A percentile compares a stretch with the other conserved stretches of the same genome.
phyloP scores from a whole-genome alignment of 352 stramenopile genomes.

The Globisporangium echinulatum region DNA sequence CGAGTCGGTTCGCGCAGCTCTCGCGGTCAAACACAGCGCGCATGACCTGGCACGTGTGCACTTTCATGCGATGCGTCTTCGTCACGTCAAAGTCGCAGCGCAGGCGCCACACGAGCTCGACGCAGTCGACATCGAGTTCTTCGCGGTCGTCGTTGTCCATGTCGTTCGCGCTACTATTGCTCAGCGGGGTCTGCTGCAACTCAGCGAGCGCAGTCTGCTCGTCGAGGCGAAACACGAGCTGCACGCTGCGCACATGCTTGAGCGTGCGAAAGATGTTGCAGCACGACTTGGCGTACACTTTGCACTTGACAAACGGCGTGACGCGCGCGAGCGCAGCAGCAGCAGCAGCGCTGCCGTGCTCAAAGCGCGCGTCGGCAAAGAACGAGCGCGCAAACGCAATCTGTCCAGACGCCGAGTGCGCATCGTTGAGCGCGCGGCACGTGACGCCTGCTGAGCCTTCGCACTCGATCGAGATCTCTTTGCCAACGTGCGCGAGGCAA shows the following conservation, averaged over 20 bases:
- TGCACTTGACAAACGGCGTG: constrained; percentile 60
- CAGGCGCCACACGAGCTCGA: constrained; percentile 62
- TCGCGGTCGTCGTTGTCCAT: constrained; percentile 11
- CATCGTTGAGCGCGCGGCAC: constrained; percentile 74
- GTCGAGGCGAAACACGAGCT: constrained; percentile 57
- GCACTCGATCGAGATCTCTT: constrained; percentile 73
- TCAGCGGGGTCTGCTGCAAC: constrained; percentile 14
- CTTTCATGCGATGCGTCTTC: constrained; percentile 82
- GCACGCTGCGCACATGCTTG: constrained; percentile 73
- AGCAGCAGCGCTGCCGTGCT: constrained; percentile 6
- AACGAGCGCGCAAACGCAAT: constrained; percentile 64
- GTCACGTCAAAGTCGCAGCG: constrained; percentile 82
- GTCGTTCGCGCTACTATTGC: constrained; percentile 3
- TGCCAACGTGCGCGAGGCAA: constrained; percentile 71
- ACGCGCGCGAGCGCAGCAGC: neutral
- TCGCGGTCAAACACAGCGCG: constrained; percentile 68
- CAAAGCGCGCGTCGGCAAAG: constrained; percentile 33
- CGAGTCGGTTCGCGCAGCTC: constrained; percentile 39
- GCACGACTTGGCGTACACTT: constrained; percentile 71
- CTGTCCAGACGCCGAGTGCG: constrained; percentile 69
- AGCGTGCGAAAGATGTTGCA: constrained; percentile 79
- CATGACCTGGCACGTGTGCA: constrained; percentile 72
- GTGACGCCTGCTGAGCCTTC: constrained; percentile 44
- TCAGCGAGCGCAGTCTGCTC: constrained; percentile 20
- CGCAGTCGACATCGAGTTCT: constrained; percentile 58